Base-by-base conservation (phyloP, 768 basidiomycete species). In the Phanerochaete sordida region DNA sequence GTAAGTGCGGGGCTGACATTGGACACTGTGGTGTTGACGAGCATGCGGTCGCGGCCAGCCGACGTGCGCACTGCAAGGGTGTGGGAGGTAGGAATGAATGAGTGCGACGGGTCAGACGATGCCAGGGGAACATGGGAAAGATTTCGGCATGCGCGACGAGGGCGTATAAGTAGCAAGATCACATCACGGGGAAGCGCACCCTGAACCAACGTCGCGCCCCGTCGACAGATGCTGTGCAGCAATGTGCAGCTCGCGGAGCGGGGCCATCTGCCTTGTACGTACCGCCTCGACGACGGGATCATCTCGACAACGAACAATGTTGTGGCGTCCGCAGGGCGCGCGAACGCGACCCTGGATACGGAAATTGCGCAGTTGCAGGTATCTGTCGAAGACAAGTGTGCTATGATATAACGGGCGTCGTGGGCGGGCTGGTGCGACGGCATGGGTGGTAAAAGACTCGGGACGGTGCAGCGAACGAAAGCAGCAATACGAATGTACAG, bases 1-100 rank as follows among this genome's bases (percentile, higher is more conserved):
- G 61, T 44, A 8, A 68, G 55, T 56, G 61, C 55, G 3, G 67
- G 67, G 55, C 67, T 68, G 37, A 59, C 49, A 47, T 68, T 59
- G 45, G 64, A 60, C 46, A 66, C 64, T 28, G 63, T 66, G 44
- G 56, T 64, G 57, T 68, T 68, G 28, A 31, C 28, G 45, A 56
- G 54, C 61, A 62, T 52, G 47, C 47, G 47, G 21, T 7, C 33
- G 33, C 33, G 13, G n/a, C n/a, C n/a, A 35, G 33, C 33, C 33
- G 33, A 13, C 33, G 6, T 35, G 33, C 33, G 33, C 7, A 13
- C 13, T 7, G 44, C 16, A 19, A 5, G 5, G 19, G 5, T 46
- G 7, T 6, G 44, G 19, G 5, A 5, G 44, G 19, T 46, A n/a
- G 44, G 19, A 7, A 46, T 6, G 19, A 24, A 7, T n/a, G 44